A percentile compares a stretch with the other conserved stretches of the same genome.
phyloP scores from a whole-genome alignment of 306 rosid species.

The Vigna unguiculata region DNA sequence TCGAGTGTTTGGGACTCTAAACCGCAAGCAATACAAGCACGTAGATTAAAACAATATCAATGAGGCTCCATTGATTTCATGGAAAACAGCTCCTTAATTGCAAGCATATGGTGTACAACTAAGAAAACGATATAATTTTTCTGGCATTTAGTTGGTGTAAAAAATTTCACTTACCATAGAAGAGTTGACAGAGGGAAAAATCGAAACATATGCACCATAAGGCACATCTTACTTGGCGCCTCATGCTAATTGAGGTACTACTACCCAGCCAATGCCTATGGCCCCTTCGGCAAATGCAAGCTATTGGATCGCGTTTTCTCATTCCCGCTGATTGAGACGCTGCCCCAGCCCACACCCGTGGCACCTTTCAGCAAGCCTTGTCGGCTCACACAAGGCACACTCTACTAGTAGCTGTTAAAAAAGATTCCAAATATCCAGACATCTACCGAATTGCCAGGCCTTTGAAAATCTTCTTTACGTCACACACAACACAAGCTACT shows the following conservation, averaged over 20 bases:
- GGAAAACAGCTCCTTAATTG: background rate
- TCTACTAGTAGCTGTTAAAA: background rate
- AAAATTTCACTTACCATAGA: background rate
- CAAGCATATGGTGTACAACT: background rate
- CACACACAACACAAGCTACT: background rate
- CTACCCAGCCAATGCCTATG: background rate
- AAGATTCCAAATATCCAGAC: background rate
- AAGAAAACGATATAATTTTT: background rate
- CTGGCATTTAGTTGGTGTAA: background rate
- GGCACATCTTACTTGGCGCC: background rate
- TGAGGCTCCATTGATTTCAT: conserved; percentile 8
- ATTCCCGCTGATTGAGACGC: background rate
- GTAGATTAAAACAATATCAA: background rate
- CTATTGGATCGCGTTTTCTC: background rate
- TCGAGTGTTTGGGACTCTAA: background rate
- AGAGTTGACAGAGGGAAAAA: background rate
- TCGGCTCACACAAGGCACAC: background rate
- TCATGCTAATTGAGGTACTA: background rate
- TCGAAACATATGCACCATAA: background rate
- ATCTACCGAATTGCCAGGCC: background rate
- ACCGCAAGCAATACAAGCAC: background rate
- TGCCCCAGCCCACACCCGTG: background rate
- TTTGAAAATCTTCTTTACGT: background rate
- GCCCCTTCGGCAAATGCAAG: background rate
- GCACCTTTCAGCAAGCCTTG: background rate